Conservation (phyloP, 164 flowering plant species). For the Cinnamomum chago region DNA sequence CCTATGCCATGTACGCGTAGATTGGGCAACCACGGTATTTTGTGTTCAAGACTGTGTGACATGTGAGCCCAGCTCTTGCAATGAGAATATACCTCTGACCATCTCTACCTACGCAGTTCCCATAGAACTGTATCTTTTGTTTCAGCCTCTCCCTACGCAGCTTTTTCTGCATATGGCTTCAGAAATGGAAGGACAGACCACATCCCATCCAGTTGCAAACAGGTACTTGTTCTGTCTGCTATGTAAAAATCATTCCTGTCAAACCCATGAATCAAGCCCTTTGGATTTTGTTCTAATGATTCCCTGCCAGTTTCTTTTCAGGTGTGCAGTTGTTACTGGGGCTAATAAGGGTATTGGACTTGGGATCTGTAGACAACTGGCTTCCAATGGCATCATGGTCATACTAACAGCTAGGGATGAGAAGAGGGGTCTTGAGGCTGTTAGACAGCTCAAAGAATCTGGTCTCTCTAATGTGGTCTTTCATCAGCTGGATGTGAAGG, state of each 20-base stretch:
- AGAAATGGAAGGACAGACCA: neutral
- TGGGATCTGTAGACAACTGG: constrained; percentile 48
- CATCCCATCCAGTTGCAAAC: neutral
- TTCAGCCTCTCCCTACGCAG: too few relatives aligned
- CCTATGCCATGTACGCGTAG: too few relatives aligned
- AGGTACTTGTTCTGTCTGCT: neutral
- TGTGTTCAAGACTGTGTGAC: too few relatives aligned
- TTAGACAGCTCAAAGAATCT: constrained; percentile 26
- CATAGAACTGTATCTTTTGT: too few relatives aligned
- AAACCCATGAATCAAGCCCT: neutral
- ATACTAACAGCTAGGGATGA: constrained; percentile 54
- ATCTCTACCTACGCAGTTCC: too few relatives aligned
- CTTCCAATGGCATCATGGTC: constrained; percentile 37
- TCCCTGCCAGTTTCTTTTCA: neutral
- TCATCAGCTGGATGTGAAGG: constrained; percentile 61
- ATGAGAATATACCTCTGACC: too few relatives aligned
- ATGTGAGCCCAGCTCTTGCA: too few relatives aligned
- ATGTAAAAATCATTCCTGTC: too few relatives aligned
- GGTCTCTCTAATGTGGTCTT: constrained; percentile 43
- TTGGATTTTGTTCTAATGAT: too few relatives aligned
- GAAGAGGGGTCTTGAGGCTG: constrained; percentile 46
- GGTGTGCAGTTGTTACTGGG: constrained; percentile 66
- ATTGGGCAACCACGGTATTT: too few relatives aligned
- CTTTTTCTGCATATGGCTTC: neutral
- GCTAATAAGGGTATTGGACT: constrained; percentile 67